Conservation (phyloP, 257 asterid genomes). For the Rauvolfia tetraphylla region DNA sequence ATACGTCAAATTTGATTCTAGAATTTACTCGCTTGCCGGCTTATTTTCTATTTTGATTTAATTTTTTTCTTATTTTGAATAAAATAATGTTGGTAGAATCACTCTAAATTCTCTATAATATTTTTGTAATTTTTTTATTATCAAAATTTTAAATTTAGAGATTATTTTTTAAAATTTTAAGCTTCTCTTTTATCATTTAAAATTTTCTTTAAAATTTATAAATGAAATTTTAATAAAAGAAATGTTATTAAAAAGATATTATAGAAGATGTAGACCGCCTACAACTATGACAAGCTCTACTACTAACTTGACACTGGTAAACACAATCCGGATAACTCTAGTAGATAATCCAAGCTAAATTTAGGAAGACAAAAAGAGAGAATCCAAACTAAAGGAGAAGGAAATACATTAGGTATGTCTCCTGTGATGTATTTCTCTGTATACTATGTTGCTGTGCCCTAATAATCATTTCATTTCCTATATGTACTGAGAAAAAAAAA, state of each 20-base stretch:
- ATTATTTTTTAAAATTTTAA: too few relatives aligned
- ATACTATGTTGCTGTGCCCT: background rate
- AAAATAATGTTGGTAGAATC: background rate
- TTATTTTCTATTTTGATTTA: background rate
- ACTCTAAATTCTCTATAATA: too few relatives aligned
- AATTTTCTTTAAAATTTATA: too few relatives aligned
- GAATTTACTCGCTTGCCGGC: conserved; percentile 5
- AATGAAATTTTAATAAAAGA: too few relatives aligned
- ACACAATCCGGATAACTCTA: background rate
- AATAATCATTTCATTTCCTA: conserved; percentile 15
- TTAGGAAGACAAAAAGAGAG: too few relatives aligned
- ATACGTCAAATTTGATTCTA: conserved; percentile 29
- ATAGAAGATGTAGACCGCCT: too few relatives aligned
- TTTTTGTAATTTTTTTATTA: too few relatives aligned
- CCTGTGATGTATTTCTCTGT: background rate
- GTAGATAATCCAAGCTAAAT: too few relatives aligned
- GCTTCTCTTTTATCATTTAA: too few relatives aligned
- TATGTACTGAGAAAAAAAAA: background rate
- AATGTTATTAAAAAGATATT: too few relatives aligned
- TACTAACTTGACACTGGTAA: background rate
- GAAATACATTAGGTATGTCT: background rate
- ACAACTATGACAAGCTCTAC: too few relatives aligned
- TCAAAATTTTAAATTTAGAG: too few relatives aligned
- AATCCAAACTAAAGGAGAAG: background rate
- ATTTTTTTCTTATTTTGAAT: background rate